Evolutionary conservation across 2,329 filamentous ascomycete genomes (phyloP).

Genomic region (Fusarium bactridioides): DNA sequence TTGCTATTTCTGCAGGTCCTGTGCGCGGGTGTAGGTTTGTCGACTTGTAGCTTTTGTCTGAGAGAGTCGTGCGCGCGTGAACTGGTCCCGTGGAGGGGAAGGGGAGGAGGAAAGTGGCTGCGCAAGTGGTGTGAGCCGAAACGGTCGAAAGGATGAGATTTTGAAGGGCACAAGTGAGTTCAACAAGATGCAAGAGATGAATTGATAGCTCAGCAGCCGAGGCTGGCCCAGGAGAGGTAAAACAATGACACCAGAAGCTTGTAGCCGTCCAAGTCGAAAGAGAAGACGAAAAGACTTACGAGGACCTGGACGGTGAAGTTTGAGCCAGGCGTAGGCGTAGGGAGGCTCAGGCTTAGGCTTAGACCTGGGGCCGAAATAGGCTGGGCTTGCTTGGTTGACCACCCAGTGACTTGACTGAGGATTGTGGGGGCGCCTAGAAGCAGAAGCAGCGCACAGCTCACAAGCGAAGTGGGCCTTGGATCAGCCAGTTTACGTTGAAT

Average conservation of each 20-base stretch:
- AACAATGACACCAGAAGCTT: conserved; percentile 24
- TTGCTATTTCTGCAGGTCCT: conserved; percentile 13
- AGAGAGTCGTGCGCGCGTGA: conserved; percentile 28
- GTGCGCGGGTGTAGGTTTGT: conserved; percentile 28
- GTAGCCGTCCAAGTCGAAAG: conserved; percentile 12
- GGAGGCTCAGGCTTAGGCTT: conserved; percentile 31
- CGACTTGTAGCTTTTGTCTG: background rate
- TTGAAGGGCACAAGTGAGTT: background rate
- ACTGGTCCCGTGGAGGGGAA: conserved; percentile 28
- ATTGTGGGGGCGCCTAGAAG: conserved; percentile 3
- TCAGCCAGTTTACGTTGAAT: conserved; percentile 25
- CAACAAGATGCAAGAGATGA: background rate
- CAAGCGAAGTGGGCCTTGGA: conserved; percentile 23
- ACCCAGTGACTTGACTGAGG: conserved; percentile 19
- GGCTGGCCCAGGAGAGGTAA: conserved; percentile 14
- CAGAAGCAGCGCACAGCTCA: conserved; percentile 12
- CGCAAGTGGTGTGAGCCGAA: conserved; percentile 30
- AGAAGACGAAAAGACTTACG: conserved; percentile 31
- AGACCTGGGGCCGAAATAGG: conserved; percentile 37
- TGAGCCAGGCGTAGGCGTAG: conserved; percentile 34
- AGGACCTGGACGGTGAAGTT: conserved; percentile 41
- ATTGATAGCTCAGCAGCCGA: conserved; percentile 32
- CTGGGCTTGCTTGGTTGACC: conserved; percentile 31
- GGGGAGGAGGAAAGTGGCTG: conserved; percentile 32
- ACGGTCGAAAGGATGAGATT: conserved; percentile 24